Conservation (phyloP, 108 stramenopile genomes). For the Fragilaria radians region DNA sequence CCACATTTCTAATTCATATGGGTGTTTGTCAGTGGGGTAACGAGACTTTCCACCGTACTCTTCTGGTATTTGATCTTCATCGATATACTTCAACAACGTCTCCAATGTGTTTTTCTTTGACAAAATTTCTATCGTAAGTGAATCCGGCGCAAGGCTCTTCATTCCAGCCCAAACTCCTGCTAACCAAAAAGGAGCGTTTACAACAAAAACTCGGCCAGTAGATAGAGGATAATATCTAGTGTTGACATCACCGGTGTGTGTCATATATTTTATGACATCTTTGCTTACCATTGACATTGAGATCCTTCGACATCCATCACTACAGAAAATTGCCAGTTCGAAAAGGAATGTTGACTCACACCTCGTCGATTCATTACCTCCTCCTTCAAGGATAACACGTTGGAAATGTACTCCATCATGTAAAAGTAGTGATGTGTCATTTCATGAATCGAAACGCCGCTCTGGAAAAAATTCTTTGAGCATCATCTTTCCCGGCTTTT, state of each 20-base stretch:
- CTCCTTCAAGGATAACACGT: constrained; percentile 13
- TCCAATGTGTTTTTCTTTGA: constrained; percentile 21
- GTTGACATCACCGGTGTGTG: constrained; percentile 48
- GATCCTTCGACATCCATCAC: constrained; percentile 56
- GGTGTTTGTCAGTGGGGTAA: constrained; percentile 45
- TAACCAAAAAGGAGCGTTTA: constrained; percentile 52
- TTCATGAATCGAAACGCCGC: constrained; percentile 38
- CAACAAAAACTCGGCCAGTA: constrained; percentile 35
- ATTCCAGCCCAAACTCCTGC: constrained; percentile 34
- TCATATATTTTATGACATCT: constrained; percentile 51
- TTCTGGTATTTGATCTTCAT: constrained; percentile 48
- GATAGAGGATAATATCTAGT: constrained; percentile 41
- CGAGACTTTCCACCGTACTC: constrained; percentile 52
- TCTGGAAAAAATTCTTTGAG: constrained; percentile 43
- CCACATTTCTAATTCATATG: constrained; percentile 25
- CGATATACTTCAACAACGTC: constrained; percentile 44
- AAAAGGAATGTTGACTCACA: constrained; percentile 4
- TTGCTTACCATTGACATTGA: constrained; percentile 32
- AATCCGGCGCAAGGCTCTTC: constrained; percentile 41
- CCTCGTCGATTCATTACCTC: constrained; percentile 1
- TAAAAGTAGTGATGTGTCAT: constrained; percentile 57
- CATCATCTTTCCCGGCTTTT: constrained; percentile 54
- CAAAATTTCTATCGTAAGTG: constrained; percentile 42
- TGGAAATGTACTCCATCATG: constrained; percentile 50
- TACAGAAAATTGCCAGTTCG: constrained; percentile 39